These are phyloP conservation scores for Gleditsia sinensis DNA, from an alignment of 306 rosid genomes.

Conservation along the genomic window DNA sequence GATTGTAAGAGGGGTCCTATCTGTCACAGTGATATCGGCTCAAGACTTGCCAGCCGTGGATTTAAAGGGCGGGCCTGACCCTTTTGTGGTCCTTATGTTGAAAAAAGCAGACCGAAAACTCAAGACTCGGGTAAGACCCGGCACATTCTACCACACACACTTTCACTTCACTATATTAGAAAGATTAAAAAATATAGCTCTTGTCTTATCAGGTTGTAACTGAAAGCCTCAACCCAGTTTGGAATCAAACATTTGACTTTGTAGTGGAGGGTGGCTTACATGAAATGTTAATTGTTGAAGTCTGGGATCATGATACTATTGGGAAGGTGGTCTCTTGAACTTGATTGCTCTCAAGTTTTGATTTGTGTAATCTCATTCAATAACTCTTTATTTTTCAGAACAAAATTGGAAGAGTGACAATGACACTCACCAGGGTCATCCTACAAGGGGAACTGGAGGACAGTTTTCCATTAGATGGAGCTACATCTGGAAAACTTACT, in stretches of 20 bases:
- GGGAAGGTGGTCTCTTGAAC: conserved; percentile 65
- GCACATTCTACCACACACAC: background rate
- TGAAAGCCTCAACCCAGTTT: conserved; percentile 76
- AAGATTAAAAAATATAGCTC: background rate
- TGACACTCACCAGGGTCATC: conserved; percentile 63
- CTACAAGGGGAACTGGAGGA: conserved; percentile 57
- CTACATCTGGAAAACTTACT: conserved; percentile 59
- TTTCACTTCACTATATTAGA: background rate
- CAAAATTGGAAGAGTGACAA: conserved; percentile 55
- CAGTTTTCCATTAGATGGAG: conserved; percentile 44
- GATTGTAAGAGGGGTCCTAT: conserved; percentile 83
- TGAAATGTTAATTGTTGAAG: conserved; percentile 80
- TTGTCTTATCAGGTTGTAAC: conserved; percentile 63
- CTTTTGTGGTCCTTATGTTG: conserved; percentile 72
- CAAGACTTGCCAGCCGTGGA: conserved; percentile 79
- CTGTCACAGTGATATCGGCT: conserved; percentile 85
- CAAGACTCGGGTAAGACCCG: conserved; percentile 76
- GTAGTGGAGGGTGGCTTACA: conserved; percentile 93
- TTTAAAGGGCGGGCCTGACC: conserved; percentile 85
- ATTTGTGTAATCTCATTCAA: background rate
- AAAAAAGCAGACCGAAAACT: conserved; percentile 69
- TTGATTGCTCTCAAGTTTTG: conserved; percentile 12
- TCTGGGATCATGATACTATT: conserved; percentile 91
- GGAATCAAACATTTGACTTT: conserved; percentile 96
- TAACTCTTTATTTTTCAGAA: conserved; percentile 32